Evolutionary conservation across 768 basidiomycete species (phyloP), one percentile per base, ranked within the genome.

Genomic region (Pisolithus tinctorius): DNA sequence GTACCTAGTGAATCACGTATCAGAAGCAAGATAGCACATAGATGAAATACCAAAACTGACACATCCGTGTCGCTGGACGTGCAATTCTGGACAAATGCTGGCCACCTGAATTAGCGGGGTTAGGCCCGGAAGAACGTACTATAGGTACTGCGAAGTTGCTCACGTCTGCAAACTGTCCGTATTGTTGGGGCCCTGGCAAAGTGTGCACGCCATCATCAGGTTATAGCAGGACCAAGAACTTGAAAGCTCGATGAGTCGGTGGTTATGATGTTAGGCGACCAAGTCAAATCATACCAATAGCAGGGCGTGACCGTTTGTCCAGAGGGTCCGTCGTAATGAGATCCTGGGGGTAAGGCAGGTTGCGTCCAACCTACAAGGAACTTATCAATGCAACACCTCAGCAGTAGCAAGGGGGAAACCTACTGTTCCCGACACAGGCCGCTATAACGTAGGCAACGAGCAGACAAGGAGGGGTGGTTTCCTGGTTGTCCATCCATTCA

Each of bases 181-280:
- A 29, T 60, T 55, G 4, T 51, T 29, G 9, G 49, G 25, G n/a
- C 67, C 67, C 60, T 82, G 80, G 48, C 80, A 82, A 20, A 69
- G 55, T 8, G 74, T 69, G 47, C 80, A 82, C 6, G 74, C 80
- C 58, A 72, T 73, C 52, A 79, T 60, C 13, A 81, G 64, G 49
- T 82, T 82, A 52, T 82, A 82, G 10, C 73, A 75, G 23, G 74
- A 70, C 79, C 79, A 81, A 1, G 80, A 81, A 44, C 80, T 82
- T 31, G 4, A 34, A 25, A 1, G 4, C 8, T 45, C 7, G 4
- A 4, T 45, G 7, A 16, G 38, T 20, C 20, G 13, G 16, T 43
- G 41, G n/a, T 3, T 26, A n/a, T 46, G 30, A 48, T 8, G 30
- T 16, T 36, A 47, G 23, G 31, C 7, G 23, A 9, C 13, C 17